A percentile compares a stretch with the other conserved stretches of the same genome.
These are phyloP conservation scores for Stagonosporopsis vannaccii DNA, from an alignment of 2,329 filamentous ascomycete species.

Conservation along the genomic window DNA sequence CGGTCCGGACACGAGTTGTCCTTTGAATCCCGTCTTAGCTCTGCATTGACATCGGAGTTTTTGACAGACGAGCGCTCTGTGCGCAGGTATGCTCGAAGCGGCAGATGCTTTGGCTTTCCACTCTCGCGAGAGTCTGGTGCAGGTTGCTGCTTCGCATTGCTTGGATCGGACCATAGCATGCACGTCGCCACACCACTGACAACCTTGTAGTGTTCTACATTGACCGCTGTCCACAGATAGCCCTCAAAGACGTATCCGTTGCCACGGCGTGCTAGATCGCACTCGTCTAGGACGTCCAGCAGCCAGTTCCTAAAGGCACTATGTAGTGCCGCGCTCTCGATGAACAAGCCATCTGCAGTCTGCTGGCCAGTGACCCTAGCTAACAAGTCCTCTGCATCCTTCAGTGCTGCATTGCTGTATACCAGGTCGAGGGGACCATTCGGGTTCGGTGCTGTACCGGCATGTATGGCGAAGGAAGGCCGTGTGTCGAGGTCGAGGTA, in stretches of 20 bases:
- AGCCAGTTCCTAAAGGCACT: slow-evolving; percentile 41
- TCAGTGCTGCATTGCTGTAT: slow-evolving; percentile 38
- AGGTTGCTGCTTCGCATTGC: slow-evolving; percentile 2
- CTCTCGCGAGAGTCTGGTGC: slow-evolving; percentile 18
- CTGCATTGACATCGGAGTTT: slow-evolving; percentile 4
- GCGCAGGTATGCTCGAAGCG: slow-evolving; percentile 18
- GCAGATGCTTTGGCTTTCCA: slow-evolving; percentile 54
- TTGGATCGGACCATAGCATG: slow-evolving; percentile 20
- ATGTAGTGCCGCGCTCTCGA: slow-evolving; percentile 24
- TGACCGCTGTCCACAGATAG: slow-evolving; percentile 37
- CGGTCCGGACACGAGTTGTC: not conserved
- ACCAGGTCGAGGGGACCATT: slow-evolving; percentile 25
- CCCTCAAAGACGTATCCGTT: slow-evolving; percentile 36
- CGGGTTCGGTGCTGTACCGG: slow-evolving; percentile 9
- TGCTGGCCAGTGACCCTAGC: slow-evolving; percentile 26
- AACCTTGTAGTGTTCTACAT: slow-evolving; percentile 33
- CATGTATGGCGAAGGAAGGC: slow-evolving; percentile 34
- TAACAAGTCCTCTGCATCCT: slow-evolving; percentile 24
- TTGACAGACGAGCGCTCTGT: not conserved
- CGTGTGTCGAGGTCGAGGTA: slow-evolving; percentile 35
- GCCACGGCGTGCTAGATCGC: slow-evolving; percentile 19
- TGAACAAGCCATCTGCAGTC: slow-evolving; percentile 23
- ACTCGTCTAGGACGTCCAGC: slow-evolving; percentile 18
- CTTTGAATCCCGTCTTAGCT: not conserved
- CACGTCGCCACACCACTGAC: slow-evolving; percentile 34